Conservation (phyloP, 768 basidiomycete species). For the Russula sp. region DNA sequence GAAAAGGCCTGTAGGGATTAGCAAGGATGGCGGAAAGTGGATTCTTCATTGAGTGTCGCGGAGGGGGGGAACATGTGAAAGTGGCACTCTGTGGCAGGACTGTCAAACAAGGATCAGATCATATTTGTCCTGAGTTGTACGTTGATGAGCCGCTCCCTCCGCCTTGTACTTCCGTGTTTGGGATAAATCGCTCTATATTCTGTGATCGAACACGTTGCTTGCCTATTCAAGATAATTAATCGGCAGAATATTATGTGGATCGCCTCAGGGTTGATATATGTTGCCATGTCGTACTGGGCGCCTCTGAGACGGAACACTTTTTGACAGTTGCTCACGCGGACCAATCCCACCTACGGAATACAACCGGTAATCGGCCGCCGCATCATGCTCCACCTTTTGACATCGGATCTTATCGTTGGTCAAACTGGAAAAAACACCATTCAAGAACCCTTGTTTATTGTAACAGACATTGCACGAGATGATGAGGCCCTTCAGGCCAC, state of each 20-base stretch:
- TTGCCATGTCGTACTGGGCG: slow-evolving; percentile 6
- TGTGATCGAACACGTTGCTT: slow-evolving; percentile 2
- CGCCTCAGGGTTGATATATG: not conserved
- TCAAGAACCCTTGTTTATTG: slow-evolving; percentile 32
- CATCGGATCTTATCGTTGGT: slow-evolving; percentile 16
- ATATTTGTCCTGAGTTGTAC: not conserved
- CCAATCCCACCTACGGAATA: too few species aligned
- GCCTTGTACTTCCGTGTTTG: slow-evolving; percentile 16
- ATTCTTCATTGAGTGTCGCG: slow-evolving; percentile 62
- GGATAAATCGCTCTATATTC: not conserved
- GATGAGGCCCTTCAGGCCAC: slow-evolving; percentile 30
- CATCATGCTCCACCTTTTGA: not conserved
- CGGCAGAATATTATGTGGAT: not conserved
- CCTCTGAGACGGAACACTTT: slow-evolving; percentile 16
- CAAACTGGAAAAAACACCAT: slow-evolving; percentile 18
- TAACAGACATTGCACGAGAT: slow-evolving; percentile 31
- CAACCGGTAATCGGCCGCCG: slow-evolving; percentile 5
- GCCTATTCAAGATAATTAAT: too few species aligned
- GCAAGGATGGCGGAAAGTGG: slow-evolving; percentile 62
- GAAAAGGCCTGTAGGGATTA: slow-evolving; percentile 78
- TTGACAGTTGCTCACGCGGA: slow-evolving; percentile 18
- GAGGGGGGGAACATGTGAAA: not conserved
- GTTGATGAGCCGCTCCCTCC: slow-evolving; percentile 4
- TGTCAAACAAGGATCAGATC: not conserved
- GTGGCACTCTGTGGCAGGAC: not conserved